Base-by-base conservation (phyloP, 495 filamentous ascomycete species). In the Cryomyces minteri region DNA sequence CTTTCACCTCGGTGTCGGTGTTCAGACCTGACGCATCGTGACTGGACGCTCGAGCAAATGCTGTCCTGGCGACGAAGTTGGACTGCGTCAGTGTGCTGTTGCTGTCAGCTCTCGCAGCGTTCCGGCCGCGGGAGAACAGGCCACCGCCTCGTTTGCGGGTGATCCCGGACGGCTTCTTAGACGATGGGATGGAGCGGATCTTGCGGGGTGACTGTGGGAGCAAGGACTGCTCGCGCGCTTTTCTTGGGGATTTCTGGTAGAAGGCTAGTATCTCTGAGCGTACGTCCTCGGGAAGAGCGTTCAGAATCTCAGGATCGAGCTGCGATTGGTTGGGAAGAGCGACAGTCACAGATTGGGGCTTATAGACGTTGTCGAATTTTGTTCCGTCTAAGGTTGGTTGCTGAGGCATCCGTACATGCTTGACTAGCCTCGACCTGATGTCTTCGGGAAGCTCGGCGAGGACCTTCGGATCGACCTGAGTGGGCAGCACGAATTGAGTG, bases 401-500 rank as follows among this genome's bases (percentile, higher is more conserved):
- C 36, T 14, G 5, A 25, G 48, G 45, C 32, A 31, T 30, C 51
- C 59, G 33, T 37, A 41, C 32, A 31, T 64, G 61, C 49, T 73
- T 69, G 5, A 67, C 60, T n/a, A 93, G 69, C 50, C 75, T 81
- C 39, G 75, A 75, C 48, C 84, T 71, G 48, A 94, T 90, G 51
- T 90, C 82, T 11, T 66, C 66, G 3, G 84, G 84, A 3, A 93
- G 70, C 54, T 90, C 85, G 1, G 77, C 77, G 31, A 90, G 62
- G 1, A 88, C 77, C 31, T 67, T 62, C 0, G 77, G 80, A 54
- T 95, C 87, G 7, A 81, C 65, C 50, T 87, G 79, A 4, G 76
- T 76, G 4, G 87, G 87, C 53, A 95, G 62, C 48, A 94, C 74
- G 58, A 94, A 94, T 57, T 95, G 87, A 7, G 85, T 88, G 0